These are phyloP conservation scores for Teunomyces stri DNA, from an alignment of 805 yeast genomes.

Conservation along the genomic window DNA sequence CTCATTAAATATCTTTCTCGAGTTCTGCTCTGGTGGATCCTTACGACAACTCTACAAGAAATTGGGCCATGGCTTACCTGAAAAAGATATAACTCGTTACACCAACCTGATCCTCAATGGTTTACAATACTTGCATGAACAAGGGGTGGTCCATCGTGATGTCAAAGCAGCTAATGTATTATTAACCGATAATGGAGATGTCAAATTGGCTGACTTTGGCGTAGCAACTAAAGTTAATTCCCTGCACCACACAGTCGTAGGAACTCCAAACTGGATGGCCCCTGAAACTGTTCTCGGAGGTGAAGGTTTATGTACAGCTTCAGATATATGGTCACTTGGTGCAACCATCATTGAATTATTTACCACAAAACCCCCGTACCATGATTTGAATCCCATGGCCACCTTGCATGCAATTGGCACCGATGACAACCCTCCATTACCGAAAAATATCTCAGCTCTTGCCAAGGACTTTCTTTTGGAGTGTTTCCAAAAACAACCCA, in stretches of 20 bases:
- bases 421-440: slow-evolving; percentile 69
- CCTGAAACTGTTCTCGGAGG: slow-evolving; percentile 84
- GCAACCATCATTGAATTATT: slow-evolving; percentile 89
- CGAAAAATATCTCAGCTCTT: slow-evolving; percentile 44
- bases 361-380: slow-evolving; percentile 86
- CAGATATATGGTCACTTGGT: slow-evolving; percentile 93
- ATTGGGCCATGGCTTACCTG: slow-evolving; percentile 54
- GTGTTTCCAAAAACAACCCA: slow-evolving; percentile 73
- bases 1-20: slow-evolving; percentile 59
- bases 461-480: slow-evolving; percentile 57
- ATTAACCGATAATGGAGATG: slow-evolving; percentile 59
- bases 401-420: slow-evolving; percentile 82
- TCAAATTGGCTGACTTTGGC: slow-evolving; percentile 93
- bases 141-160: slow-evolving; percentile 80
- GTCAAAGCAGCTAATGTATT: slow-evolving; percentile 91
- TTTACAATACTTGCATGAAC: slow-evolving; percentile 61
- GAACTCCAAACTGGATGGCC: slow-evolving; percentile 99
- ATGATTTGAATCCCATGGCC: slow-evolving; percentile 70
- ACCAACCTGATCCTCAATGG: slow-evolving; percentile 59
- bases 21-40: slow-evolving; percentile 64
- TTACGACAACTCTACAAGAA: slow-evolving; percentile 50
- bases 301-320: slow-evolving; percentile 81
- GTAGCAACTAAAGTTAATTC: slow-evolving; percentile 68
- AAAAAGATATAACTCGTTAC: slow-evolving; percentile 47
- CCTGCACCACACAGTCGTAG: slow-evolving; percentile 51